phyloP scores from a whole-genome alignment of 2,329 filamentous ascomycete genomes.

The Trichoderma sp. region DNA sequence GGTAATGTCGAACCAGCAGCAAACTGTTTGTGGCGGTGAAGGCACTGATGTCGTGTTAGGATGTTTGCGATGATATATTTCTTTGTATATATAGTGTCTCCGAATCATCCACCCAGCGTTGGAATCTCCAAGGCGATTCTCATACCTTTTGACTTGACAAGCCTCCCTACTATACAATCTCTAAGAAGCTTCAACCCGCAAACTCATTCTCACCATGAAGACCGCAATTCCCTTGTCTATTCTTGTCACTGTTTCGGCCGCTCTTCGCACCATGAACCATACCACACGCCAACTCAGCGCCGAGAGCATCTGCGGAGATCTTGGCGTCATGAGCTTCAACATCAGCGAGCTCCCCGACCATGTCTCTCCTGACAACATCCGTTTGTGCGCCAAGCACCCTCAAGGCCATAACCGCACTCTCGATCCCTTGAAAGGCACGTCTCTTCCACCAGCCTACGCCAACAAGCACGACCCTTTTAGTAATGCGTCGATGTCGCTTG shows the following conservation, averaged over 20 bases:
- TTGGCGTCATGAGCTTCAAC: neutral
- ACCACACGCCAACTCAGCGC: neutral
- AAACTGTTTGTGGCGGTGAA: no score
- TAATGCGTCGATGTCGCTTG: neutral
- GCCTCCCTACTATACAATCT: neutral
- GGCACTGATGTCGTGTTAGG: no score
- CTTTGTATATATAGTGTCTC: no score
- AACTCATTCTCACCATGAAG: neutral
- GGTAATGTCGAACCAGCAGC: no score
- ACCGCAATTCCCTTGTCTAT: neutral
- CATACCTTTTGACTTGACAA: neutral
- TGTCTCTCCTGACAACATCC: neutral
- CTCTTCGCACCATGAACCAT: neutral
- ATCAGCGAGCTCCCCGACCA: neutral
- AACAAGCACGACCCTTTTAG: no score
- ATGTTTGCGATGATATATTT: no score
- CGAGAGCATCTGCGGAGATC: neutral
- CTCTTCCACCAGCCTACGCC: neutral
- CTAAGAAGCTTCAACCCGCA: neutral
- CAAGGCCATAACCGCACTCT: neutral
- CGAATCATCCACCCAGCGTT: no score
- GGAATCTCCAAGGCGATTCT: neutral
- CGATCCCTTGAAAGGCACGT: neutral
- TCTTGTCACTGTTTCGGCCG: neutral
- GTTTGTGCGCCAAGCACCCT: neutral